These are phyloP conservation scores for Podila horticola DNA, from an alignment of 192 early-diverging fungal genomes.

Conservation along the genomic window DNA sequence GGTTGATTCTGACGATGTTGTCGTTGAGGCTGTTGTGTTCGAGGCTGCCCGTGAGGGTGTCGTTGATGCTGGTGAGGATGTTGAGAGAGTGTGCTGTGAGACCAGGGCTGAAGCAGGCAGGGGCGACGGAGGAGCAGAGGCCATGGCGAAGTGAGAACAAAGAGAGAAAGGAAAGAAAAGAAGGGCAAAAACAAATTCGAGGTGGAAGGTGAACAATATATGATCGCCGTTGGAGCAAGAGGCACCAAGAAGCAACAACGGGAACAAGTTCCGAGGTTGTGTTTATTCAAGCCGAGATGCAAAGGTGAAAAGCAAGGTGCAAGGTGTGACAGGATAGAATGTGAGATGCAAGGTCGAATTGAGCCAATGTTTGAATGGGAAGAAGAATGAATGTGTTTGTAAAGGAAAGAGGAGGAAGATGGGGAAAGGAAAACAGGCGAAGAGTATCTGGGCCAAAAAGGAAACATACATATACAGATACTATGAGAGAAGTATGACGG, in stretches of 20 bases:
- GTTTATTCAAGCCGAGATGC: no score
- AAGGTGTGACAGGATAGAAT: not conserved
- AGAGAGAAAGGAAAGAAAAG: not conserved
- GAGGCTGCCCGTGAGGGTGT: not conserved
- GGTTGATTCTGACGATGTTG: not conserved
- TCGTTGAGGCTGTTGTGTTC: not conserved
- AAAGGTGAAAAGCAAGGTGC: no score
- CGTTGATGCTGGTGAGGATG: not conserved
- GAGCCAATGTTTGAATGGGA: not conserved
- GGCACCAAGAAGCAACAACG: no score
- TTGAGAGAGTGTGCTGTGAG: not conserved
- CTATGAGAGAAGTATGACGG: not conserved
- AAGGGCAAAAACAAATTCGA: not conserved
- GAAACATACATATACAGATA: not conserved
- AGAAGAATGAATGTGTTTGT: not conserved
- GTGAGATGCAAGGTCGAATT: no score
- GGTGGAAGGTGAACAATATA: not conserved
- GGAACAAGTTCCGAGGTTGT: no score
- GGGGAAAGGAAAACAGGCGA: not conserved
- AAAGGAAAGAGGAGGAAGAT: no score
- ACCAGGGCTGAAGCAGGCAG: not conserved
- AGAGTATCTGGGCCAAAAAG: not conserved
- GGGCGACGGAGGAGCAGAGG: not conserved
- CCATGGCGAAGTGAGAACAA: not conserved
- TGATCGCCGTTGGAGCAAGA: no score